phyloP scores from a whole-genome alignment of 2,329 filamentous ascomycete species.

The Onygenales sp. region DNA sequence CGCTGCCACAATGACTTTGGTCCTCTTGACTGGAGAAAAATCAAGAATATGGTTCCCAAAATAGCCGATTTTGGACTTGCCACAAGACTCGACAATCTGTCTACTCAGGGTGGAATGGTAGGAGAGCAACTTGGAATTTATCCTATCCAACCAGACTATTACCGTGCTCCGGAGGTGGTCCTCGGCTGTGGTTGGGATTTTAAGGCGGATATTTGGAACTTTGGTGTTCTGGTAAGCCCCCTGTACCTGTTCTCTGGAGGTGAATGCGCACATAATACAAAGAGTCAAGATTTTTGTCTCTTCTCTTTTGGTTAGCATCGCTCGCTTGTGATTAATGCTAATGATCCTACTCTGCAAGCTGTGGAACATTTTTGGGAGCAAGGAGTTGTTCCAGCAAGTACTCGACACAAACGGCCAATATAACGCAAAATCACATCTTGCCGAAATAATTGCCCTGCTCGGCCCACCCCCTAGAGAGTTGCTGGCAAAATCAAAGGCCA shows the following conservation, averaged over 20 bases:
- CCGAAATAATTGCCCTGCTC: slow-evolving; percentile 24
- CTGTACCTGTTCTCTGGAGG: neutral
- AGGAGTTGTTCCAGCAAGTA: slow-evolving; percentile 17
- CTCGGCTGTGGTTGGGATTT: slow-evolving; percentile 24
- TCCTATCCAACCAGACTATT: slow-evolving; percentile 33
- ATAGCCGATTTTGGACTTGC: slow-evolving; percentile 25
- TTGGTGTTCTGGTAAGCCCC: slow-evolving; percentile 21
- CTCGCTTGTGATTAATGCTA: neutral
- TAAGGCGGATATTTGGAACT: slow-evolving; percentile 29
- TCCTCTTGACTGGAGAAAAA: slow-evolving; percentile 7
- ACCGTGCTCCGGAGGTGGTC: slow-evolving; percentile 27
- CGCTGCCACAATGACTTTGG: slow-evolving; percentile 22
- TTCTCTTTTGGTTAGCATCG: too few relatives aligned
- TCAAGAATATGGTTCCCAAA: slow-evolving; percentile 16
- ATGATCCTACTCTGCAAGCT: neutral
- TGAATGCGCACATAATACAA: too few relatives aligned
- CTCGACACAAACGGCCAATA: slow-evolving; percentile 16
- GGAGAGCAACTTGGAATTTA: slow-evolving; percentile 24
- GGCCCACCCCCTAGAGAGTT: slow-evolving; percentile 20
- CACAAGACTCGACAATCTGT: neutral
- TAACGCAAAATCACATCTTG: slow-evolving; percentile 18
- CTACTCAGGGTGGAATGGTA: slow-evolving; percentile 5
- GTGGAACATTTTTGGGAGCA: slow-evolving; percentile 17
- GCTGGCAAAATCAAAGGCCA: slow-evolving; percentile 15
- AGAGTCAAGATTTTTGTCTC: too few relatives aligned